These are phyloP conservation scores for Aspergillus japonicus DNA, from an alignment of 2,329 filamentous ascomycete species.

Conservation along the genomic window DNA sequence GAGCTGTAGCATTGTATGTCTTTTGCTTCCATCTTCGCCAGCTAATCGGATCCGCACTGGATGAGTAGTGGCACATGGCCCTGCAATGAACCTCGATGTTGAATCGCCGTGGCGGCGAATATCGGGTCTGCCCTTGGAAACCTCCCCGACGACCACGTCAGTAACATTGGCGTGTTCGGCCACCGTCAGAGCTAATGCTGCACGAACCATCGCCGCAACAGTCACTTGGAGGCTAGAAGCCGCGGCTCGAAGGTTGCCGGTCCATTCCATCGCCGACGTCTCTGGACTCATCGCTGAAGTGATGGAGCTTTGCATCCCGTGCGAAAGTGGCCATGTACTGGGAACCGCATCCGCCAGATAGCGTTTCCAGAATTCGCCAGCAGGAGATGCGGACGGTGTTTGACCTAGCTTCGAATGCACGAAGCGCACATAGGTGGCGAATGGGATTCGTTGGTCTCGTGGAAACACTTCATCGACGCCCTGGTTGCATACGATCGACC, in stretches of 20 bases:
- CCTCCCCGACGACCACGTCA: slow-evolving; percentile 5
- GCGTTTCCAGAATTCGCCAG: not conserved
- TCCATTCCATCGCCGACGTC: not conserved
- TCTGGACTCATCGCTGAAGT: not conserved
- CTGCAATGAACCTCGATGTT: slow-evolving; percentile 2
- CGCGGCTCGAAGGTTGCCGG: not conserved
- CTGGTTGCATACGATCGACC: not conserved
- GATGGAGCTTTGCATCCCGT: not conserved
- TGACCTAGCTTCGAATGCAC: not conserved
- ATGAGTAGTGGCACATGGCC: slow-evolving; percentile 9
- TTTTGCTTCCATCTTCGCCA: not conserved
- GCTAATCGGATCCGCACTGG: slow-evolving; percentile 5
- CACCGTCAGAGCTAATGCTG: slow-evolving; percentile 3
- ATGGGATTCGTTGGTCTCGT: not conserved
- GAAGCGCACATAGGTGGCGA: slow-evolving; percentile 1
- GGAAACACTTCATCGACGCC: too few relatives aligned
- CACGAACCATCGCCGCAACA: slow-evolving; percentile 4
- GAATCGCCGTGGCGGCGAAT: too few relatives aligned
- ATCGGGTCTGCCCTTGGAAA: slow-evolving; percentile 1
- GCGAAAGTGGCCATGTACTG: not conserved
- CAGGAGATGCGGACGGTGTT: not conserved
- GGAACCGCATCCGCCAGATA: not conserved
- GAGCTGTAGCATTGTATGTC: not conserved
- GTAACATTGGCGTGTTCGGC: not conserved
- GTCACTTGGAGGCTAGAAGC: not conserved